Conservation (phyloP, 2,329 filamentous ascomycete genomes). For the Colletotrichum sp. region DNA sequence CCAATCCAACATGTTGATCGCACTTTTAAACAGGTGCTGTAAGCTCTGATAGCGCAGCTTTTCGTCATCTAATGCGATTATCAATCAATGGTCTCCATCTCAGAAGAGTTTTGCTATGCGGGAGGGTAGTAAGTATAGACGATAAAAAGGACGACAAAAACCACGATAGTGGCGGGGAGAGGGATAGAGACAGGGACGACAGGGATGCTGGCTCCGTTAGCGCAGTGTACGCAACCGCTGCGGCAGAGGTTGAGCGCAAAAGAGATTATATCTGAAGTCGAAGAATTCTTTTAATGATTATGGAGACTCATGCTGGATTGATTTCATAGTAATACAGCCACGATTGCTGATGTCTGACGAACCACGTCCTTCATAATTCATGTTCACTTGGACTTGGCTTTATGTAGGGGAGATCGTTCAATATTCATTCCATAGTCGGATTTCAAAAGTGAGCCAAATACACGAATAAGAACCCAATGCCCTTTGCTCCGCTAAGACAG, state of each 20-base stretch:
- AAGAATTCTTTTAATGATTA: background rate
- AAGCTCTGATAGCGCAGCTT: background rate
- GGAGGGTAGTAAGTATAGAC: no score
- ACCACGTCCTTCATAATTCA: background rate
- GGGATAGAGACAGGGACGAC: no score
- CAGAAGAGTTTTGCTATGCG: no score
- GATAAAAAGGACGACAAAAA: no score
- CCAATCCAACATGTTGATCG: background rate
- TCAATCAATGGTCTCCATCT: background rate
- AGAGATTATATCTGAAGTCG: background rate
- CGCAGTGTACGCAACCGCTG: background rate
- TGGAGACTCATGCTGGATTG: background rate
- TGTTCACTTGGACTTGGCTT: background rate
- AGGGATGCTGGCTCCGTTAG: background rate
- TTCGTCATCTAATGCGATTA: background rate
- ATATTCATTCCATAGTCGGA: background rate
- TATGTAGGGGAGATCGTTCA: background rate
- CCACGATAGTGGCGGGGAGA: no score
- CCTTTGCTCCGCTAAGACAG: background rate
- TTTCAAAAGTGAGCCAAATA: background rate
- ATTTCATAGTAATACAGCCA: background rate
- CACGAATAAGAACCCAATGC: fast-evolving
- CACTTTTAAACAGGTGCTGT: background rate
- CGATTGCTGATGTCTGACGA: background rate
- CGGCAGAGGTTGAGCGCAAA: background rate